phyloP scores from a whole-genome alignment of 257 asterid species.

The Capsicum chinense region DNA sequence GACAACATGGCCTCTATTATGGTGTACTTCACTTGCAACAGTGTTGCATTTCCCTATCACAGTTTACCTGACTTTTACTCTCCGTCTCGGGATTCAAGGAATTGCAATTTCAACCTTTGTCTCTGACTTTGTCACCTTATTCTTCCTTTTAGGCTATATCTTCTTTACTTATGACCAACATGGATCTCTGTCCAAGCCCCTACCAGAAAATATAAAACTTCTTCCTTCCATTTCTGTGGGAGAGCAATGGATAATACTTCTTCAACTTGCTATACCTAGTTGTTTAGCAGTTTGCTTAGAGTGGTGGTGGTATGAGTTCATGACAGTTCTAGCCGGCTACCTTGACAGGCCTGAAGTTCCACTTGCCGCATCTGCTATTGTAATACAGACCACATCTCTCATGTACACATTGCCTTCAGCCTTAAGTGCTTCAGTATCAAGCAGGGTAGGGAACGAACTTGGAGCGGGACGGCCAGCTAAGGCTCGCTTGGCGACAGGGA shows the following conservation, averaged over 20 bases:
- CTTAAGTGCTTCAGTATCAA: conserved; percentile 78
- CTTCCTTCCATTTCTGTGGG: conserved; percentile 48
- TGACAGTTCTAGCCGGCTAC: conserved; percentile 89
- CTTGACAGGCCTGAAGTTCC: conserved; percentile 76
- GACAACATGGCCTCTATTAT: conserved; percentile 83
- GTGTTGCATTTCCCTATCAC: conserved; percentile 78
- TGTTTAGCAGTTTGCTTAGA: conserved; percentile 87
- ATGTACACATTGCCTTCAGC: conserved; percentile 97
- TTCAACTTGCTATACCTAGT: conserved; percentile 71
- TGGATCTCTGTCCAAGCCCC: conserved; percentile 44
- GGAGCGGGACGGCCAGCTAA: conserved; percentile 83
- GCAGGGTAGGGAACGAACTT: conserved; percentile 87
- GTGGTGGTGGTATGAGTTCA: conserved; percentile 99
- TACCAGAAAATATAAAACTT: conserved; percentile 39
- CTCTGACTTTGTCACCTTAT: conserved; percentile 61
- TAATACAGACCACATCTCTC: conserved; percentile 92
- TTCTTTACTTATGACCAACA: conserved; percentile 40
- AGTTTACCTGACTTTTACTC: conserved; percentile 71
- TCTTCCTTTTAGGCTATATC: conserved; percentile 61
- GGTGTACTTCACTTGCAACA: conserved; percentile 70
- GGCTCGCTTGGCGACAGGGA: conserved; percentile 76
- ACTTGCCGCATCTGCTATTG: conserved; percentile 87
- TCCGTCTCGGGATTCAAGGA: conserved; percentile 70
- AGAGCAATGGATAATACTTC: conserved; percentile 74
- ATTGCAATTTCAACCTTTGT: conserved; percentile 69